phyloP scores from a whole-genome alignment of 345 rosid species.

The Gynandropsis gynandra region DNA sequence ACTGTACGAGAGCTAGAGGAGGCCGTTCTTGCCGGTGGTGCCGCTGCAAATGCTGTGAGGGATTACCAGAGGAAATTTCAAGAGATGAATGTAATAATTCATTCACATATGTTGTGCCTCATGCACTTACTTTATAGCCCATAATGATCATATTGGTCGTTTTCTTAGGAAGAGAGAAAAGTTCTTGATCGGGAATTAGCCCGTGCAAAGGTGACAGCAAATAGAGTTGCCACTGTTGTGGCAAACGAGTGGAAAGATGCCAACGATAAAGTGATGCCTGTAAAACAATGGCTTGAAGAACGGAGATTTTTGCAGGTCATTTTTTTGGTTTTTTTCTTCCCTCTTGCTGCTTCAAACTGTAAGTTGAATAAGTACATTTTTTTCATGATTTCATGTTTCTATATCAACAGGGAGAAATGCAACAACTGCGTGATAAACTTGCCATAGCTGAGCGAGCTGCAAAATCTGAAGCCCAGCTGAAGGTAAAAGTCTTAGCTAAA shows the following conservation, averaged over 20 bases:
- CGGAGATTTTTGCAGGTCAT: conserved; percentile 95
- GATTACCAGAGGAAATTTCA: conserved; percentile 97
- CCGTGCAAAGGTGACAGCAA: conserved; percentile 96
- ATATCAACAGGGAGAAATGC: conserved; percentile 86
- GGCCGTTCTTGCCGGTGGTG: conserved; percentile 99
- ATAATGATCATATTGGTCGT: conserved; percentile 8
- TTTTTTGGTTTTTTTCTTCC: conserved; percentile 8
- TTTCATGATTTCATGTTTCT: conserved; percentile 6
- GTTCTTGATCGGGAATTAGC: conserved; percentile 93
- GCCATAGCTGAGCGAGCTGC: conserved; percentile 82
- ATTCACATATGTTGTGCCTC: not conserved
- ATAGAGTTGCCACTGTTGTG: conserved; percentile 93
- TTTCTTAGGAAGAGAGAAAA: conserved; percentile 79
- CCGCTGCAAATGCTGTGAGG: conserved; percentile 97
- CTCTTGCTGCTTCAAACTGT: conserved; percentile 7
- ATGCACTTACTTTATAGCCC: not conserved
- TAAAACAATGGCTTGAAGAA: conserved; percentile 98
- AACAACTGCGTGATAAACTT: conserved; percentile 94
- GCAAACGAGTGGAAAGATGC: conserved; percentile 99
- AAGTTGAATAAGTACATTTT: conserved; percentile 6
- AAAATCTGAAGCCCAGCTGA: conserved; percentile 94
- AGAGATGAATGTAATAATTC: conserved; percentile 89
- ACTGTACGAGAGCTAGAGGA: conserved; percentile 97
- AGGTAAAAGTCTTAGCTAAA: conserved; percentile 38
- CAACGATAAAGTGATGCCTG: conserved; percentile 99